These are phyloP conservation scores for Colletotrichum theobromicola DNA, from an alignment of 2,329 filamentous ascomycete genomes.

Conservation along the genomic window DNA sequence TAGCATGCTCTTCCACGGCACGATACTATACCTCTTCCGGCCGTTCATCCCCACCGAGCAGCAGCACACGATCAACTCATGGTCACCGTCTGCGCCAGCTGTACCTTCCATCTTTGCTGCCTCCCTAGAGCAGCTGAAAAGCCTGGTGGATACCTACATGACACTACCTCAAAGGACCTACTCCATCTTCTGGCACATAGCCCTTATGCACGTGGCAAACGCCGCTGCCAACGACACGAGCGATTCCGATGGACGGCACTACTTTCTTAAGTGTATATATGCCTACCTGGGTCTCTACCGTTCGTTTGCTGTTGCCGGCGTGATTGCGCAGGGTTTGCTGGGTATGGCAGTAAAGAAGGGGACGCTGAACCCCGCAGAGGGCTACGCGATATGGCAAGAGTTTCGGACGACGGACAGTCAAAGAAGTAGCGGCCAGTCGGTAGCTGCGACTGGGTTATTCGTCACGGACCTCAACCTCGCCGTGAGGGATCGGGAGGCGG, in stretches of 20 bases:
- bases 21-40: conserved; percentile 16
- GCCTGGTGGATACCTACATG: conserved; percentile 41
- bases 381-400: conserved; percentile 33
- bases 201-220: conserved; percentile 42
- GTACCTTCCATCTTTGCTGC: conserved; percentile 32
- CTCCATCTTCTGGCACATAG: conserved; percentile 44
- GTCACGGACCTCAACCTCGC: conserved; percentile 40
- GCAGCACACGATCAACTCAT: conserved; percentile 8
- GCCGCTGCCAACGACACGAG: conserved; percentile 33
- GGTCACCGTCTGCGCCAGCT: conserved; percentile 5
- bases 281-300: conserved; percentile 39
- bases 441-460: conserved; percentile 35
- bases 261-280: conserved; percentile 42
- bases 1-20: conserved; percentile 17
- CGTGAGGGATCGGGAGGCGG: conserved; percentile 35
- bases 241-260: conserved; percentile 35
- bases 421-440: conserved; percentile 14
- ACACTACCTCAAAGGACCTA: conserved; percentile 34
- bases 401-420: conserved; percentile 28
- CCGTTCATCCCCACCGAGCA: conserved; percentile 11
- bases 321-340: conserved; percentile 38
- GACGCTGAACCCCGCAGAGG: conserved; percentile 31
- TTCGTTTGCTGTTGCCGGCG: conserved; percentile 39
- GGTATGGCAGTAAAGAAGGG: conserved; percentile 39
- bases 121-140: conserved; percentile 42